Base-by-base conservation (phyloP, 2,329 filamentous ascomycete species). In the Scedosporium boydii region DNA sequence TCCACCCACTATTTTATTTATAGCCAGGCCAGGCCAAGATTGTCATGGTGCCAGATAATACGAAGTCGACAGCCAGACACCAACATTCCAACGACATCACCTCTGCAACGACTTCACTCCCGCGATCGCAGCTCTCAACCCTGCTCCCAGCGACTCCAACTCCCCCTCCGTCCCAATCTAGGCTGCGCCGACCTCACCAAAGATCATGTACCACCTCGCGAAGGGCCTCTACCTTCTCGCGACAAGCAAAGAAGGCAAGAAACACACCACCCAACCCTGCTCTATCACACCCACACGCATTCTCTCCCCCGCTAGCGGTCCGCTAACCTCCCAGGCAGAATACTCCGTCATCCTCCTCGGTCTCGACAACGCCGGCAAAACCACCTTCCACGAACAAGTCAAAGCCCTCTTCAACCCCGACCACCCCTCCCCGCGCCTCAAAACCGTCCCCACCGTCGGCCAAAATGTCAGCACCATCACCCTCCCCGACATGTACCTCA, bases 301-400 rank as follows among this genome's bases (percentile, higher is more conserved):
- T 7, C 34, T 61, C 41, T 56, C 44, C 61, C 63, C 48, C 59
- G 63, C 58, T 57, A 38, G 63, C 64, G 38, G 29, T 34, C 59
- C 60, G 58, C 61, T 42, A 57, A 57, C 56, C 59, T 57, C 18
- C 60, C 23, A 12, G 63, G 42, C 71, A 95, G 93, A 98, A 80
- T 98, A 97, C 81, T 97, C 93, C 23, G 91, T 97, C 71, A 91
- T 98, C 72, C 88, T 98, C 68, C 90, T 98, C 70, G 95, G 95
- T 66, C 90, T 98, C 72, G 95, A 98, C 81, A 98, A 98, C 74
- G 95, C 95, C 65, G 95, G 95, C 75, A 98, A 98, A 81, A 98
- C 95, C 48, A 98, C 95, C 27, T 93, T 98, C 72, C 92, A 97
- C 76, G 91, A 96, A 73, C 93, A 97, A 75, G 91, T 98, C 75